Conservation (phyloP, 345 rosid genomes). For the Lepidium aucheri region DNA sequence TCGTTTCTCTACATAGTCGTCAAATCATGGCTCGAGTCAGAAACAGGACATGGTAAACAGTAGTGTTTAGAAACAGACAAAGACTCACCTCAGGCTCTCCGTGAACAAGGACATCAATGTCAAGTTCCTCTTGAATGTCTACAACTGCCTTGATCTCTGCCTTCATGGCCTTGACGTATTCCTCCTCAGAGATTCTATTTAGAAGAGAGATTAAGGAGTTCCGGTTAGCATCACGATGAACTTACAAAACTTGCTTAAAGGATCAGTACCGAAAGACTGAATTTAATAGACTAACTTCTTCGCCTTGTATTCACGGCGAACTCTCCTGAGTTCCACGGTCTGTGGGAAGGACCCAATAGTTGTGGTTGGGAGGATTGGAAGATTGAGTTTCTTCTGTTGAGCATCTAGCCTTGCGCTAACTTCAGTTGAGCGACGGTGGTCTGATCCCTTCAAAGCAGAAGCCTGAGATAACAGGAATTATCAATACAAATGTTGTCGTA, state of each 20-base stretch:
- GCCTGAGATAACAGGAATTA: slow-evolving; percentile 47
- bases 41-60: neutral
- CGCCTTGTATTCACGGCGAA: slow-evolving; percentile 98
- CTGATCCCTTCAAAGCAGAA: slow-evolving; percentile 87
- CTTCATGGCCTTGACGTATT: slow-evolving; percentile 80
- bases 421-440: slow-evolving; percentile 84
- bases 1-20: slow-evolving; percentile 68
- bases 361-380: slow-evolving; percentile 92
- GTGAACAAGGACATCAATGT: slow-evolving; percentile 93
- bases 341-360: slow-evolving; percentile 98
- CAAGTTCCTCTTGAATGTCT: slow-evolving; percentile 84
- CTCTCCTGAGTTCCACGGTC: slow-evolving; percentile 85
- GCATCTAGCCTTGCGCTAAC: slow-evolving; percentile 86
- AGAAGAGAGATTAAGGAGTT: neutral
- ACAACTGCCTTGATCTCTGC: slow-evolving; percentile 89
- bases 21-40: neutral
- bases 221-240: neutral
- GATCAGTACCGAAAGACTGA: neutral
- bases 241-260: neutral
- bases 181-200: slow-evolving; percentile 85
- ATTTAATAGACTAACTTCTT: slow-evolving; percentile 41
- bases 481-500: neutral
- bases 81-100: slow-evolving; percentile 94
- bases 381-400: slow-evolving; percentile 94
- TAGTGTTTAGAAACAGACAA: neutral